Base-by-base conservation (phyloP, 495 filamentous ascomycete genomes). In the Tuber aestivum region DNA sequence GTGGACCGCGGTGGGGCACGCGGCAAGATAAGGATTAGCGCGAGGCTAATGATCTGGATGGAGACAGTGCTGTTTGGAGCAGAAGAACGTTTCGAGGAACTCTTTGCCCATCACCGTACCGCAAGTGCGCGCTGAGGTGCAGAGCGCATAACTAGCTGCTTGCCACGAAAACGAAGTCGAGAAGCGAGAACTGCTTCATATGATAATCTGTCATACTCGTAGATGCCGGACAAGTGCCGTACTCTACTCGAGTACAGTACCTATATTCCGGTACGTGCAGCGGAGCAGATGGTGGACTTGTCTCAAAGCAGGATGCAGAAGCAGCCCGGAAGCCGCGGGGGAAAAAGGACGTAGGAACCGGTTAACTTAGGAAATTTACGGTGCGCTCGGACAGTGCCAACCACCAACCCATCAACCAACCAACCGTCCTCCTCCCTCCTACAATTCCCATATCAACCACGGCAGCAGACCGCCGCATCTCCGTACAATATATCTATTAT, bases 311-410 rank as follows among this genome's bases (percentile, higher is more conserved):
- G 50, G n/a, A n/a, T n/a, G n/a, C n/a, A n/a, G n/a, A n/a, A n/a
- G n/a, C n/a, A n/a, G n/a, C n/a, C 23, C 50, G n/a, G 50, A 65
- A 32, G 56, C 56, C n/a, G n/a, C 12, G 56, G 6, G 12, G 50
- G n/a, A n/a, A 56, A 56, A 56, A 8, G 10, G 10, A 10, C 45
- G 9, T 27, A 8, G 50, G 32, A 65, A 65, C n/a, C n/a, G 1
- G n/a, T 65, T 32, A 32, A n/a, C n/a, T n/a, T n/a, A n/a, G 56
- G 56, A 65, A 32, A 65, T 65, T 65, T 65, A 65, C 32, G 56
- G n/a, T 27, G 3, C 56, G 56, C 27, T 32, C 56, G 56, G 56
- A 65, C n/a, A 65, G 32, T 32, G 18, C 56, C 56, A 32, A 65
- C 27, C 27, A 32, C 56, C 3, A 65, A 65, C 27, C 56, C 0